Evolutionary conservation across 2,329 filamentous ascomycete species (phyloP).

Genomic region (Apiospora phragmitis): DNA sequence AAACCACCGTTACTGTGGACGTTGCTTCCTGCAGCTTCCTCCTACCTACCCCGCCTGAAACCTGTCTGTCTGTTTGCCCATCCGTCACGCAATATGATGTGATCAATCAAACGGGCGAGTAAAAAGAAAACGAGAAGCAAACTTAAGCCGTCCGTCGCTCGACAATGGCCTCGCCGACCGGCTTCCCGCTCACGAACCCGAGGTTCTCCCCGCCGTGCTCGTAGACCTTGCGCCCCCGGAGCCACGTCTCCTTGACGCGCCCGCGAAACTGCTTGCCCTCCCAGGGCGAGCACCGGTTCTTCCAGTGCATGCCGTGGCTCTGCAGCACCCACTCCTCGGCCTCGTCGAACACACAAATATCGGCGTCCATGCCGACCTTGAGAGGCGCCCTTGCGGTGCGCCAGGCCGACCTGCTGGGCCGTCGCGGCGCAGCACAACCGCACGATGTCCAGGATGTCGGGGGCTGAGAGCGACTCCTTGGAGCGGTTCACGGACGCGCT

Average conservation of each 20-base stretch:
- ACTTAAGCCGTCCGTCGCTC: slow-evolving; percentile 54
- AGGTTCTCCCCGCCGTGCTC: slow-evolving; percentile 55
- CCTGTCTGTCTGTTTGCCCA: background rate
- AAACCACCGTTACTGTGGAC: background rate
- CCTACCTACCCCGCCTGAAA: background rate
- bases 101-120: background rate
- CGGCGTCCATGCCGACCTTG: slow-evolving; percentile 79
- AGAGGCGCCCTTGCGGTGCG: slow-evolving; percentile 81
- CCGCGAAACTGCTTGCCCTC: slow-evolving; percentile 78
- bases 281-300: slow-evolving; percentile 90
- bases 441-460: slow-evolving; percentile 74
- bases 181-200: slow-evolving; percentile 51
- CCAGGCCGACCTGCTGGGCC: slow-evolving; percentile 81
- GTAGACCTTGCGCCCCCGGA: slow-evolving; percentile 76
- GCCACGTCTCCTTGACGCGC: slow-evolving; percentile 81
- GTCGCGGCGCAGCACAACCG: slow-evolving; percentile 85
- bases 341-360: slow-evolving; percentile 92
- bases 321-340: slow-evolving; percentile 73
- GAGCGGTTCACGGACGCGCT: slow-evolving; percentile 68
- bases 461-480: slow-evolving; percentile 42
- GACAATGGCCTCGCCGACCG: slow-evolving; percentile 56
- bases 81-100: background rate
- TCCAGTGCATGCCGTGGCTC: slow-evolving; percentile 84
- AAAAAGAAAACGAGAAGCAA: background rate
- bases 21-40: background rate